These are phyloP conservation scores for Mycena alexandri DNA, from an alignment of 768 basidiomycete species.

Conservation along the genomic window DNA sequence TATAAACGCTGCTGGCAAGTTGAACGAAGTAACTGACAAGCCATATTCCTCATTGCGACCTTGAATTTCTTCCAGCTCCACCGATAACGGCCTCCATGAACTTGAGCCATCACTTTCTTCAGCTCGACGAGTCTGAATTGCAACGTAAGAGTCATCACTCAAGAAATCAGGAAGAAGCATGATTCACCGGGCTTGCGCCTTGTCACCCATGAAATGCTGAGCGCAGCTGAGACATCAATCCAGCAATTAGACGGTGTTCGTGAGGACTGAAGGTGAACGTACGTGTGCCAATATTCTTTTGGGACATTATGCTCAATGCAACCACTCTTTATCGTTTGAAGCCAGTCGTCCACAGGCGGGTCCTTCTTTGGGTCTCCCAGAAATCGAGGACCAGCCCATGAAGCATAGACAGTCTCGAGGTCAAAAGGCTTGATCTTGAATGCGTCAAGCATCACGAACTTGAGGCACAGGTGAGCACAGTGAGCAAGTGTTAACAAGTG, in stretches of 20 bases:
- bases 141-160: background rate
- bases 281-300: slow-evolving; percentile 82
- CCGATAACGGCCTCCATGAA: slow-evolving; percentile 81
- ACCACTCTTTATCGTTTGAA: slow-evolving; percentile 78
- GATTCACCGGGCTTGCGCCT: slow-evolving; percentile 69
- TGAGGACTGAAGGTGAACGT: background rate
- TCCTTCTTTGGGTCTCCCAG: slow-evolving; percentile 79
- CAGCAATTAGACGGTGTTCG: background rate
- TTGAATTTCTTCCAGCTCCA: slow-evolving; percentile 90
- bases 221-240: slow-evolving; percentile 66
- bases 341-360: slow-evolving; percentile 77
- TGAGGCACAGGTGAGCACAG: background rate
- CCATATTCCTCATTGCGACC: slow-evolving; percentile 84
- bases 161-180: background rate
- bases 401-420: slow-evolving; percentile 73
- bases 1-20: background rate
- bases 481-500: background rate
- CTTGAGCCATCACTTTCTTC: slow-evolving; percentile 78
- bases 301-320: slow-evolving; percentile 79
- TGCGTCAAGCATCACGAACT: slow-evolving; percentile 68
- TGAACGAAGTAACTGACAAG: slow-evolving; percentile 65
- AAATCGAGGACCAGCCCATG: slow-evolving; percentile 79
- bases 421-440: slow-evolving; percentile 87
- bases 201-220: slow-evolving; percentile 79
- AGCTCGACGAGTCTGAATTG: slow-evolving; percentile 68